Evolutionary conservation across 2,329 filamentous ascomycete species (phyloP).

Genomic region (Nothophaeocryptopus gaeumannii): DNA sequence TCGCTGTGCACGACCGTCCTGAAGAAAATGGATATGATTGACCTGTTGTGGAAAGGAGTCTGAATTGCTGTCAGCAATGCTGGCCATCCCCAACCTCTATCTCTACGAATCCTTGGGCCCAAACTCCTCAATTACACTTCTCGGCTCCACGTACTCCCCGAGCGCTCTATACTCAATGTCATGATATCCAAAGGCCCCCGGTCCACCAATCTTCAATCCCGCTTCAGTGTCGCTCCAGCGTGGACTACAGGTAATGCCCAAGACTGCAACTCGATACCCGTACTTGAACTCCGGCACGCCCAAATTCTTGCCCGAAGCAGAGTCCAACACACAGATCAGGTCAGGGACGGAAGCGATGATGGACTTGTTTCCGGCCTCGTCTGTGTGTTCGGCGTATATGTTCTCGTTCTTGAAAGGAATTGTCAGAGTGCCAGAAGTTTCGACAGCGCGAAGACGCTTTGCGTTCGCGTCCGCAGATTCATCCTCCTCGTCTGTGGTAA

Average conservation of each 20-base stretch:
- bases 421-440: constrained; percentile 51
- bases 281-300: constrained; percentile 57
- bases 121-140: constrained; percentile 55
- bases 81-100: too few relatives aligned
- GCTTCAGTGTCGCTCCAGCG: constrained; percentile 51
- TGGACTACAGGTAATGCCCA: constrained; percentile 55
- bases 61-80: too few relatives aligned
- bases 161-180: constrained; percentile 49
- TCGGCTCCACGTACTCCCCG: constrained; percentile 52
- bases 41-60: too few relatives aligned
- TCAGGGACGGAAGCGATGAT: constrained; percentile 51
- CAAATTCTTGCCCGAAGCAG: constrained; percentile 48
- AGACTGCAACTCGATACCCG: constrained; percentile 51
- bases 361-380: constrained; percentile 37
- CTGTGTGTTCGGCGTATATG: constrained; percentile 54
- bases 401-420: constrained; percentile 75
- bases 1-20: too few relatives aligned
- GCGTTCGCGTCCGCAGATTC: constrained; percentile 33
- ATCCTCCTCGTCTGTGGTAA: constrained; percentile 26
- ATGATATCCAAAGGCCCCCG: constrained; percentile 49
- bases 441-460: constrained; percentile 34
- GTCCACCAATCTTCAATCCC: constrained; percentile 52
- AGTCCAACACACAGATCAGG: constrained; percentile 50
- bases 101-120: not conserved
- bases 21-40: too few relatives aligned